A percentile compares a stretch with the other conserved stretches of the same genome.
Evolutionary conservation across 1,139 yeast species (phyloP).

Genomic region (Meyerozyma smithsonii): DNA sequence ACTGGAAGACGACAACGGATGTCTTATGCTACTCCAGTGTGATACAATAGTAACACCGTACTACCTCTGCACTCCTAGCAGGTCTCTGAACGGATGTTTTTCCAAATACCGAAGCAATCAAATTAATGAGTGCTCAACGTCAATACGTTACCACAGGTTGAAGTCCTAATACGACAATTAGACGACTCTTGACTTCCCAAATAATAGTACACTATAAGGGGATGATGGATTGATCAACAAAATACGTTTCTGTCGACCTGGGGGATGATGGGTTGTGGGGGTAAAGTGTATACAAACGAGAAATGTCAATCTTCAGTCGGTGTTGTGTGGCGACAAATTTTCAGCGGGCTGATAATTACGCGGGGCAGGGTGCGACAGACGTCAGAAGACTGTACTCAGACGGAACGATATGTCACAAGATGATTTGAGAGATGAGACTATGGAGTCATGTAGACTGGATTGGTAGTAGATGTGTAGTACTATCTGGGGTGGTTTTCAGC

Average conservation of each 20-base stretch:
- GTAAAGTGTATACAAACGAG: slow-evolving; percentile 2
- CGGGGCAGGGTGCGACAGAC: not conserved
- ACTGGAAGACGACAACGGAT: not conserved
- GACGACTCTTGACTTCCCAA: not conserved
- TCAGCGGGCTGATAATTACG: slow-evolving; percentile 3
- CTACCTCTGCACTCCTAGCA: not conserved
- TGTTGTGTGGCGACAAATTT: slow-evolving; percentile 4
- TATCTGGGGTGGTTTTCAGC: no score
- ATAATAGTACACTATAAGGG: not conserved
- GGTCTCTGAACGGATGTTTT: not conserved
- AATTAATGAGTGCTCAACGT: slow-evolving; percentile 21
- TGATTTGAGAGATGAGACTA: no score
- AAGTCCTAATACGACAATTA: not conserved
- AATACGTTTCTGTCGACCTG: not conserved
- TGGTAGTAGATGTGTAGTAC: no score
- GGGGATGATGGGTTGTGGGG: slow-evolving; percentile 1
- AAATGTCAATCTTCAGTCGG: not conserved
- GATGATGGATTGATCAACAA: slow-evolving; percentile 2
- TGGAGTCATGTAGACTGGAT: not conserved
- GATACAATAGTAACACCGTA: not conserved
- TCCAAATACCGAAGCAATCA: slow-evolving; percentile 15
- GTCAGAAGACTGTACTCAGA: not conserved
- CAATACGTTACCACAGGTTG: not conserved
- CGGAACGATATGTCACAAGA: no score
- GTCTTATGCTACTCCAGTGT: not conserved